Base-by-base conservation (phyloP, 192 early-diverging fungal genomes). In the Lunasporangiospora selenospora region DNA sequence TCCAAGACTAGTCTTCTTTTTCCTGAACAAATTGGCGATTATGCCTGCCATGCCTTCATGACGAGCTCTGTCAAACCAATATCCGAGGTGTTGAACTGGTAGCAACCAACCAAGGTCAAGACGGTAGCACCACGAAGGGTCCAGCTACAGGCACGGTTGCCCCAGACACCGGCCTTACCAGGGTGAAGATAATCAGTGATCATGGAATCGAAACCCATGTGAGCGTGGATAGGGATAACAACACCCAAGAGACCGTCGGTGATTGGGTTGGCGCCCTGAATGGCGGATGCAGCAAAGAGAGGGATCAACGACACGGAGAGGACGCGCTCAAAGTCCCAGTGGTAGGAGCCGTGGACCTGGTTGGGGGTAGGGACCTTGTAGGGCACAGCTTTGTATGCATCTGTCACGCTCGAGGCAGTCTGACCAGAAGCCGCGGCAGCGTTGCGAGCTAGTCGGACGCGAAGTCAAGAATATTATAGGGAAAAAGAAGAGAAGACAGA, bases 291-390 rank as follows among this genome's bases (percentile, higher is more conserved):
- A 15, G 78, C 87, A 40, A 95, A 71, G 24, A 97, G 71, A 21
- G 95, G 95, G 23, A 94, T 65, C 53, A 90, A 65, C 21, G 89
- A 84, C 36, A 92, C 23, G 40, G 89, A 86, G 19, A 95, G 71
- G n/a, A 84, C 86, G 41, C 97, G 95, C 73, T 99, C 97, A 70
- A 90, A 83, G 84, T 91, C 87, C 97, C 97, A 99, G 84, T 98
- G 97, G 78, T 95, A 92, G 39, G 93, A 93, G 21, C 97, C 97
- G 67, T 92, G 85, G 37, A 89, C 78, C 61, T 84, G 85, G 79
- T 89, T 82, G 21, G 81, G 64, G 4, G 67, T 34, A 15, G 78
- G 85, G 62, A 77, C 59, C 24, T 62, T 58, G 54, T 51, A 71
- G 7, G 83, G 63, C 15, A 80, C 80, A 27, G 77, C 64, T 69